Evolutionary conservation across 2,329 filamentous ascomycete species (phyloP).

Genomic region (Acarospora socialis): DNA sequence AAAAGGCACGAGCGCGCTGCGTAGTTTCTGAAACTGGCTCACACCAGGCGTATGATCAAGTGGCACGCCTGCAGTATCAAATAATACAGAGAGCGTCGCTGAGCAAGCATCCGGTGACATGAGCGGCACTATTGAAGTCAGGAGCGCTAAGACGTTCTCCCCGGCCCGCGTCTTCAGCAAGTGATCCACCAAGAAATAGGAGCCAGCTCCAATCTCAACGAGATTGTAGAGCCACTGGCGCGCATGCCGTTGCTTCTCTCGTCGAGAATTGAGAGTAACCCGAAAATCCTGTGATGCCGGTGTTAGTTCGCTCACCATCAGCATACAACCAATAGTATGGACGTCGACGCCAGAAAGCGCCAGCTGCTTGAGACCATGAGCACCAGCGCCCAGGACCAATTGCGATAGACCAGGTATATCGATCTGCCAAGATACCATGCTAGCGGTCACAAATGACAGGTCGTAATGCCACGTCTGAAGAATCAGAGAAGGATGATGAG

Average conservation of each 20-base stretch:
- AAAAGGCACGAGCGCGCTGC: too few species aligned
- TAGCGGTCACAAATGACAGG: too few species aligned
- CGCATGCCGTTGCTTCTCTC: slow-evolving; percentile 1
- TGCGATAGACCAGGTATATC: slow-evolving; percentile 1
- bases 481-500: too few species aligned
- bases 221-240: not conserved
- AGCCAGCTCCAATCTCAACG: slow-evolving; percentile 1
- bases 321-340: slow-evolving; percentile 4
- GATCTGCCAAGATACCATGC: too few species aligned
- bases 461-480: too few species aligned
- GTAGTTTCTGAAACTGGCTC: too few species aligned
- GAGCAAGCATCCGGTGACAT: too few species aligned
- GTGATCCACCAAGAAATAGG: not conserved
- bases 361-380: slow-evolving; percentile 3
- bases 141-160: slow-evolving; percentile 1
- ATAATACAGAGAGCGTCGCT: too few species aligned
- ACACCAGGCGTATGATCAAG: too few species aligned
- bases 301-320: not conserved
- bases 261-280: not conserved
- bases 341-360: slow-evolving; percentile 3
- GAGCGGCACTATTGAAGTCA: slow-evolving; percentile 1
- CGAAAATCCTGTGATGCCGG: slow-evolving; percentile 3
- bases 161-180: slow-evolving; percentile 2
- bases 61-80: too few species aligned
- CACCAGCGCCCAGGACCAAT: not conserved